Conservation (phyloP, 352 stramenopile genomes). For the Phytophthora ohioensis region DNA sequence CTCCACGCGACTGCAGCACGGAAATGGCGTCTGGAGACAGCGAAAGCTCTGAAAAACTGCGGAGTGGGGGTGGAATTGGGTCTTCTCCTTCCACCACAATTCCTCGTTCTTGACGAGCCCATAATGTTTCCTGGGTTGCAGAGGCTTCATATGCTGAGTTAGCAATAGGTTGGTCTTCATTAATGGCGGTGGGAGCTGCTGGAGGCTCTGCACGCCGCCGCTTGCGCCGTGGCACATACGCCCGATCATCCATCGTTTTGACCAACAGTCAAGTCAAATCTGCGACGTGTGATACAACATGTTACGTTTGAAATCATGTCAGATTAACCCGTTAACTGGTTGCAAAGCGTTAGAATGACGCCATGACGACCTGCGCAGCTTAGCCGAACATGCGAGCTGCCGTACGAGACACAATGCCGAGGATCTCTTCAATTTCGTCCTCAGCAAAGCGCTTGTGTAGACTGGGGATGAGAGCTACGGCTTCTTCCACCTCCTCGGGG, state of each 20-base stretch:
- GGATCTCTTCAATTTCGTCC: conserved; percentile 92
- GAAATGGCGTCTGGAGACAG: conserved; percentile 37
- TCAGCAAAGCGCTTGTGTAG: conserved; percentile 90
- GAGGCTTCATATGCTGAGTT: not conserved
- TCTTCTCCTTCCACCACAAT: conserved; percentile 49
- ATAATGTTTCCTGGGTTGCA: conserved; percentile 49
- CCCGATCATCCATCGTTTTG: conserved; percentile 21
- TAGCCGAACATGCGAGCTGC: conserved; percentile 89
- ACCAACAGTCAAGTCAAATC: conserved; percentile 1
- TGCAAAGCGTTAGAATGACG: conserved; percentile 24
- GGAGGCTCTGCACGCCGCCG: conserved; percentile 35
- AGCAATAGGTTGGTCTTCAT: not conserved
- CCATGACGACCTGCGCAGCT: not conserved
- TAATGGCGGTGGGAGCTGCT: not conserved
- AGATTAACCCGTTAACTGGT: conserved; percentile 17
- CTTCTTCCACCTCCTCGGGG: conserved; percentile 89
- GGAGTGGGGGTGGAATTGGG: conserved; percentile 39
- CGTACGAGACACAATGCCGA: conserved; percentile 89
- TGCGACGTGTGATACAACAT: conserved; percentile 21
- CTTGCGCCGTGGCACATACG: conserved; percentile 57
- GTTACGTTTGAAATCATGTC: conserved; percentile 22
- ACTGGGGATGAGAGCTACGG: conserved; percentile 88
- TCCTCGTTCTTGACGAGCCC: conserved; percentile 62
- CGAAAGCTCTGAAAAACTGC: conserved; percentile 47
- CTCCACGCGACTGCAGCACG: conserved; percentile 43